Conservation (phyloP, 345 rosid species). For the Lepidium didymum region DNA sequence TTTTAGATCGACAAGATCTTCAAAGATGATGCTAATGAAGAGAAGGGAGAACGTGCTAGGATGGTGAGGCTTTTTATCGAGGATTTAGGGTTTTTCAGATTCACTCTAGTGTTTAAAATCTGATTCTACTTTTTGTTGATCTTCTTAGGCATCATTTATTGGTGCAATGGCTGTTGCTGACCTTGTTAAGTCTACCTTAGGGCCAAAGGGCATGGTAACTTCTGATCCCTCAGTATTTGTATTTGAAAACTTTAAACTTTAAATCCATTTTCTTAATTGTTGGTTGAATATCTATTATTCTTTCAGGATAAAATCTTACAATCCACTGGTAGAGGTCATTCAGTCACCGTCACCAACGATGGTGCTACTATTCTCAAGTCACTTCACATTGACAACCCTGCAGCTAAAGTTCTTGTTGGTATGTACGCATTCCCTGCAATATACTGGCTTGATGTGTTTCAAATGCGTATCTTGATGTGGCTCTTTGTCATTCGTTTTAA, state of each 20-base stretch:
- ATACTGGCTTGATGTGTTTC: not conserved
- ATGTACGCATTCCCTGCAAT: constrained; percentile 28
- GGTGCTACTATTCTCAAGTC: constrained; percentile 98
- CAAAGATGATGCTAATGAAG: constrained; percentile 91
- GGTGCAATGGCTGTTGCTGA: constrained; percentile 96
- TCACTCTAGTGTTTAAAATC: not conserved
- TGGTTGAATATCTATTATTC: not conserved
- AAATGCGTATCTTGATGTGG: not conserved
- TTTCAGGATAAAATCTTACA: constrained; percentile 88
- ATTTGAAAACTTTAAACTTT: not conserved
- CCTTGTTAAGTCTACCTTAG: constrained; percentile 87
- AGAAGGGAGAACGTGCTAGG: constrained; percentile 94
- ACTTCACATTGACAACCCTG: constrained; percentile 89
- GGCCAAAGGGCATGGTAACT: constrained; percentile 95
- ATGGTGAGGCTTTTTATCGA: constrained; percentile 48
- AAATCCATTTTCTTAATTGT: not conserved
- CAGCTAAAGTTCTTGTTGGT: constrained; percentile 97
- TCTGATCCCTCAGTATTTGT: not conserved
- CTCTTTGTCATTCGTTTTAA: not conserved
- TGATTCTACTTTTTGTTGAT: not conserved
- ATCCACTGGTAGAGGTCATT: constrained; percentile 84
- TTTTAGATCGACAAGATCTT: constrained; percentile 58
- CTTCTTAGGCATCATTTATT: constrained; percentile 69
- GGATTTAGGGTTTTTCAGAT: constrained; percentile 21
- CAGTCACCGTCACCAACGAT: constrained; percentile 87